Conservation (phyloP, 2,329 filamentous ascomycete genomes). For the Colletotrichum aenigma region DNA sequence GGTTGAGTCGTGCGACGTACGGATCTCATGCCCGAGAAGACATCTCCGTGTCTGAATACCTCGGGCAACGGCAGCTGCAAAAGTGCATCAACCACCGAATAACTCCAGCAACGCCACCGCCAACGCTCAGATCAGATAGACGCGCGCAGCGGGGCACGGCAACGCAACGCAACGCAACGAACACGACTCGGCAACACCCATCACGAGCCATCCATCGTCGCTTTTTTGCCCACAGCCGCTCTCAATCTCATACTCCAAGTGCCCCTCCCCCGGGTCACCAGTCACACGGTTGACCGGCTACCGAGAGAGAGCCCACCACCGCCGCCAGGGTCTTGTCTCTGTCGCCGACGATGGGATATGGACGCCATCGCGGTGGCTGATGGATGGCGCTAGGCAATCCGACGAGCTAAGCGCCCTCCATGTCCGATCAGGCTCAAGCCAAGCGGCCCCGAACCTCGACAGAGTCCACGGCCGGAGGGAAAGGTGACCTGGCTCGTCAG, state of each 20-base stretch:
- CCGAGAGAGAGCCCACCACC: not conserved
- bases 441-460: not conserved
- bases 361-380: conserved; percentile 1
- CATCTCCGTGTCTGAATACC: not conserved
- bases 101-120: not conserved
- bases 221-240: not conserved
- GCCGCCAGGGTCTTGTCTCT: not conserved
- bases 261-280: not conserved
- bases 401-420: conserved; percentile 6
- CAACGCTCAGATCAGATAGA: not conserved
- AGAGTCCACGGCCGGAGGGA: not conserved
- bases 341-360: not conserved
- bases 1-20: not conserved
- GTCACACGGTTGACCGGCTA: not conserved
- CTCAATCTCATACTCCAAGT: not conserved
- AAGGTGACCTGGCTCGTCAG: not conserved
- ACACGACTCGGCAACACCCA: not conserved
- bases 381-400: conserved; percentile 1
- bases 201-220: not conserved
- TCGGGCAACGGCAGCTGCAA: not conserved
- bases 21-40: not conserved
- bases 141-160: not conserved
- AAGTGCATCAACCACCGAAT: not conserved
- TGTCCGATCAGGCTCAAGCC: conserved; percentile 7
- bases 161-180: not conserved